phyloP scores from a whole-genome alignment of 345 rosid species.

The Eucalyptus virginea region DNA sequence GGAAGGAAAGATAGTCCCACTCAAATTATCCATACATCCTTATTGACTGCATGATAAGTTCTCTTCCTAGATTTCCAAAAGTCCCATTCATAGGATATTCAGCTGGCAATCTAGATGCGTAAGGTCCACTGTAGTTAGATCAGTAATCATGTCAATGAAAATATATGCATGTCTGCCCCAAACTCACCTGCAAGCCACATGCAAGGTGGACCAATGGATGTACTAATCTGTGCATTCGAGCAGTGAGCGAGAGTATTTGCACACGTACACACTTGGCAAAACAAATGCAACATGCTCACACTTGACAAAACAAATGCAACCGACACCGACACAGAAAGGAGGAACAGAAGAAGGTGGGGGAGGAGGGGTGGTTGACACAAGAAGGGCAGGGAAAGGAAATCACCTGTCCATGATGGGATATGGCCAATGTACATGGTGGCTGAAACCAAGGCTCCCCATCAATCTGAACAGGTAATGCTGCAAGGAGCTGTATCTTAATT shows the following conservation, averaged over 20 bases:
- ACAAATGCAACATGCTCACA: background rate
- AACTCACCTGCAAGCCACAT: background rate
- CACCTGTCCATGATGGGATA: conserved; percentile 92
- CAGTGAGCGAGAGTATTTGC: background rate
- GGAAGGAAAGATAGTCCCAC: background rate
- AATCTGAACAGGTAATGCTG: conserved; percentile 78
- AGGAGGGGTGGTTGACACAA: background rate
- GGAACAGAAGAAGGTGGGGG: too few relatives aligned
- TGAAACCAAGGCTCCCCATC: conserved; percentile 96
- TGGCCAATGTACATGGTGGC: conserved; percentile 59
- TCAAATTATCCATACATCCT: background rate
- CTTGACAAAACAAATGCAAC: background rate
- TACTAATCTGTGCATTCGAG: background rate
- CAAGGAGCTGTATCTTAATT: conserved; percentile 75
- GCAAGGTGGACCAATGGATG: background rate
- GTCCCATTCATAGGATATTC: background rate
- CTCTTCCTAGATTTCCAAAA: background rate
- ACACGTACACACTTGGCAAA: background rate
- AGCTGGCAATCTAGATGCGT: background rate
- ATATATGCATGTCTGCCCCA: background rate
- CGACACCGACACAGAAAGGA: background rate
- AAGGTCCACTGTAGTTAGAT: background rate
- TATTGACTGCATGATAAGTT: background rate
- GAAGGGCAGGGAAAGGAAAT: background rate
- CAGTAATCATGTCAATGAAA: background rate